Conservation (phyloP, 306 rosid species). For the Citrullus amarus region DNA sequence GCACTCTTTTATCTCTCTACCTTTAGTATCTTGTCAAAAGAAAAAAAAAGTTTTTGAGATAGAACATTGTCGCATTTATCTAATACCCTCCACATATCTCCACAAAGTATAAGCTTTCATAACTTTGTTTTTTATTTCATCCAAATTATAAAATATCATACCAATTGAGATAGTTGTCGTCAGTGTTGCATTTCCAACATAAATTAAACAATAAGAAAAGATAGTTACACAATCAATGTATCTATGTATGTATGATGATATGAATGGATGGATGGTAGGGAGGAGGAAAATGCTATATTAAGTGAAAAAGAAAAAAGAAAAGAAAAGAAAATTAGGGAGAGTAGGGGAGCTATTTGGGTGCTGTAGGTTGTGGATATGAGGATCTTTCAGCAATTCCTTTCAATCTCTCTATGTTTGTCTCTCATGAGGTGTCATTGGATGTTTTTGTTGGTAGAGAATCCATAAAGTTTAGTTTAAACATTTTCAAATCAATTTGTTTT, state of each 20-base stretch:
- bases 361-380: conserved; percentile 59
- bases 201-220: too few relatives aligned
- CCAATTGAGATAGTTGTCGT: too few relatives aligned
- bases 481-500: conserved; percentile 8
- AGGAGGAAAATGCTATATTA: conserved; percentile 22
- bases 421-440: conserved; percentile 13
- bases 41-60: too few relatives aligned
- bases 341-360: conserved; percentile 45
- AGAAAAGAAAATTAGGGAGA: conserved; percentile 17
- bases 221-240: background rate
- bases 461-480: conserved; percentile 28
- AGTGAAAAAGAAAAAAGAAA: conserved; percentile 10
- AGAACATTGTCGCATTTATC: too few relatives aligned
- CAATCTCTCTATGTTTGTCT: conserved; percentile 16
- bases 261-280: conserved; percentile 20
- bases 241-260: conserved; percentile 5
- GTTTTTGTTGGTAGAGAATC: conserved; percentile 25
- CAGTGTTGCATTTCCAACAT: too few relatives aligned
- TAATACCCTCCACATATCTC: too few relatives aligned
- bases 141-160: too few relatives aligned
- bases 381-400: conserved; percentile 35
- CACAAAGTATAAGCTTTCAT: too few relatives aligned
- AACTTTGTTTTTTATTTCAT: too few relatives aligned
- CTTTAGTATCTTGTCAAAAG: too few relatives aligned
- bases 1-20: too few relatives aligned